Evolutionary conservation across 2,329 filamentous ascomycete genomes (phyloP).

Genomic region (Myriosclerotinia curreyana): DNA sequence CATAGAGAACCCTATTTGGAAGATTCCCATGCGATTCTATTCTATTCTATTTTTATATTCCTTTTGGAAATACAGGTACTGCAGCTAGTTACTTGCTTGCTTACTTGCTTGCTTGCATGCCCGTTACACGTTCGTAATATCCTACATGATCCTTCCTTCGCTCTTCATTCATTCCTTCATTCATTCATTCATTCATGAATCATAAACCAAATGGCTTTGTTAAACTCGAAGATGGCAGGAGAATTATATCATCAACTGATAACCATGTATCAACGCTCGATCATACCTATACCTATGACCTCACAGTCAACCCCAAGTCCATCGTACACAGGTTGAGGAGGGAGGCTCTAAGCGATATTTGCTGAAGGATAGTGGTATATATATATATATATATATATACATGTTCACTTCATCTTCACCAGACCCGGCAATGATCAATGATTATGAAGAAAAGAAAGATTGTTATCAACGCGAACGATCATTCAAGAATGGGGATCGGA

Average conservation of each 20-base stretch:
- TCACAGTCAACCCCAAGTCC: no score
- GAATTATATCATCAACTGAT: no score
- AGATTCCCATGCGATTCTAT: background rate
- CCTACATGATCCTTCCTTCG: constrained; percentile 13
- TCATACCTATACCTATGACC: no score
- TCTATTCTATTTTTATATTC: constrained; percentile 14
- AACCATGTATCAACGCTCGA: no score
- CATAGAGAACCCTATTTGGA: constrained; percentile 14
- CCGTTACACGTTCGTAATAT: constrained; percentile 12
- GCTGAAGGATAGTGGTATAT: no score
- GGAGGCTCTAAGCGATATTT: constrained; percentile 3
- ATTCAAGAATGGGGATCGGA: background rate
- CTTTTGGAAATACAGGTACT: constrained; percentile 16
- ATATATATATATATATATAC: no score
- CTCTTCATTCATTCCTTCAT: no score
- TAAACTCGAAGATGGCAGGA: no score
- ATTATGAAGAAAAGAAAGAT: background rate
- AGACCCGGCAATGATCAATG: background rate
- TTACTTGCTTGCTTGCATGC: constrained; percentile 7
- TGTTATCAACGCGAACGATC: background rate
- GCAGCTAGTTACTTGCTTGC: constrained; percentile 11
- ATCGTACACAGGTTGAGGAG: no score
- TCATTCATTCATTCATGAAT: background rate
- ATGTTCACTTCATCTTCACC: no score
- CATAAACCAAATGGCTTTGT: background rate